A percentile compares a stretch with the other conserved stretches of the same genome.
Evolutionary conservation across 805 yeast genomes (phyloP).

Genomic region (Nakazawaea laoshanensis): DNA sequence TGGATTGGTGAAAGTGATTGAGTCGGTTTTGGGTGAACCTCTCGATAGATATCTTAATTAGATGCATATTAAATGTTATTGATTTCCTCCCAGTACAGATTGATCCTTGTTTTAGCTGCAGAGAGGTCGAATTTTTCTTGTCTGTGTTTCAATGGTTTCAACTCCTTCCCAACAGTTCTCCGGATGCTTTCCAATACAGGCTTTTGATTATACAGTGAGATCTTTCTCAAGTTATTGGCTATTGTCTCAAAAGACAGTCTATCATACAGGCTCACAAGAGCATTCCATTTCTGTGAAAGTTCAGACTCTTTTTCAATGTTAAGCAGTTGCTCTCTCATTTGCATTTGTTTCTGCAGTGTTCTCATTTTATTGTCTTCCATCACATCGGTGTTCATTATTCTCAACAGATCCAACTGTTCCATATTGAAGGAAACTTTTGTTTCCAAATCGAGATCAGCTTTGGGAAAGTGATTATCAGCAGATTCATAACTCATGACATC

Average conservation of each 20-base stretch:
- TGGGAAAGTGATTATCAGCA: too few species aligned
- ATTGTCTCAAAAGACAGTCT: conserved; percentile 20
- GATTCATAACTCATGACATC: too few species aligned
- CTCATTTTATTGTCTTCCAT: too few species aligned
- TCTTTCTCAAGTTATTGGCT: conserved; percentile 19
- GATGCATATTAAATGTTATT: not conserved
- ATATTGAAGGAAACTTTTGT: too few species aligned
- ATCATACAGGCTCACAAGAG: conserved; percentile 16
- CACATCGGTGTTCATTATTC: too few species aligned
- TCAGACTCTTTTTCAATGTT: conserved; percentile 3
- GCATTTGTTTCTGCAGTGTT: conserved; percentile 20
- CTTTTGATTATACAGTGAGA: conserved; percentile 17
- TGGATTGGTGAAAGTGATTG: conserved; percentile 86
- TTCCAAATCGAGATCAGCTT: too few species aligned
- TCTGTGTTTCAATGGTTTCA: conserved; percentile 2
- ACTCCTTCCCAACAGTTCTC: conserved; percentile 2
- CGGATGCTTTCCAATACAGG: conserved; percentile 17
- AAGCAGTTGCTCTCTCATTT: conserved; percentile 14
- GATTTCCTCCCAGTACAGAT: too few species aligned
- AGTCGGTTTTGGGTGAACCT: conserved; percentile 90
- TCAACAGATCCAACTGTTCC: too few species aligned
- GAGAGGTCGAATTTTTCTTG: too few species aligned
- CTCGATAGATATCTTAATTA: conserved; percentile 69
- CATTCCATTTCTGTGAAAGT: conserved; percentile 14
- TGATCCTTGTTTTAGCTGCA: too few species aligned